A percentile compares a stretch with the other conserved stretches of the same genome.
Evolutionary conservation across 768 basidiomycete species (phyloP).

Genomic region (Hygrocybe punicea): DNA sequence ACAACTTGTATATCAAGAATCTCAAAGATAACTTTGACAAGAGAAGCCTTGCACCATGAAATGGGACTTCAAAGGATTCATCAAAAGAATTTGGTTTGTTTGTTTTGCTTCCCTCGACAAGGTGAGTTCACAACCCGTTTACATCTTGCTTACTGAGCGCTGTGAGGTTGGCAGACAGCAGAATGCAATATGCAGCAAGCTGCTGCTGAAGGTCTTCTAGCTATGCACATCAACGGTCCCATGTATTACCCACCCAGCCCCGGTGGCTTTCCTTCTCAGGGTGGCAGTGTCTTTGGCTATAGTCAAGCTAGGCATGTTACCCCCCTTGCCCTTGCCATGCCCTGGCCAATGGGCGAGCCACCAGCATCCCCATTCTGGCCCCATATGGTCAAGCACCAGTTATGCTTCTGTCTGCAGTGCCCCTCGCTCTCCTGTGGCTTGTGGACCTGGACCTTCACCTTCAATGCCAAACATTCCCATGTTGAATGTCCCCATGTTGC

Average conservation of each 20-base stretch:
- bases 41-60: too few relatives aligned
- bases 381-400: conserved; percentile 68
- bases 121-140: too few relatives aligned
- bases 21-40: conserved; percentile 97
- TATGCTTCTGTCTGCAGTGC: conserved; percentile 55
- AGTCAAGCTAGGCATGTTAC: conserved; percentile 81
- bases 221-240: too few relatives aligned
- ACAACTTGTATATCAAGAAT: conserved; percentile 99
- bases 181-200: too few relatives aligned
- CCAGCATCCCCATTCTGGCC: conserved; percentile 72
- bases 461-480: conserved; percentile 58
- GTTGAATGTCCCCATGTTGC: conserved; percentile 29
- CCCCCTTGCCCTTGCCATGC: conserved; percentile 84
- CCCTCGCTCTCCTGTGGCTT: conserved; percentile 60
- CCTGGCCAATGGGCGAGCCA: conserved; percentile 63
- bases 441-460: conserved; percentile 69
- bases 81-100: conserved; percentile 99
- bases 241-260: conserved; percentile 81
- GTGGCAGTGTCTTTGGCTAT: conserved; percentile 77
- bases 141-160: too few relatives aligned
- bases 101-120: conserved; percentile 98
- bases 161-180: too few relatives aligned
- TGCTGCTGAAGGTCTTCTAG: conserved; percentile 80
- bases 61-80: too few relatives aligned
- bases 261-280: conserved; percentile 76